Percentiles rank a stretch among this genome's conserved stretches.
Conservation (phyloP, 2,329 filamentous ascomycete species). For the Scedosporium apiospermum region DNA sequence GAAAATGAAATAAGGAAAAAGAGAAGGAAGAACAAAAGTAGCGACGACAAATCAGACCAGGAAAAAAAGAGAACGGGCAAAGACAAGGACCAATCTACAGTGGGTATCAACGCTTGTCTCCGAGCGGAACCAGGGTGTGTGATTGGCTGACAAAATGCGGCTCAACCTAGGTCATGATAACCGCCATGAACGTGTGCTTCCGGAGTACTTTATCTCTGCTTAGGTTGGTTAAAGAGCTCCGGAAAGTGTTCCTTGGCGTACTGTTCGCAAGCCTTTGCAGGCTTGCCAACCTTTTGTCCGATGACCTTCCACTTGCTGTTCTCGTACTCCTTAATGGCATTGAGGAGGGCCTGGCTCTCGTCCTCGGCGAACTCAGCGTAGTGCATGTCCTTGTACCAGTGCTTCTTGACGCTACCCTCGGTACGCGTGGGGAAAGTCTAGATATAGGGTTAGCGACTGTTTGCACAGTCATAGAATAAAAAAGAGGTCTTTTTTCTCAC, state of each 20-base stretch:
- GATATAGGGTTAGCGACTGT: not conserved
- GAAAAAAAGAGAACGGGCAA: not conserved
- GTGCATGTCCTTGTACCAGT: conserved; percentile 99
- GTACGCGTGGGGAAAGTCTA: conserved; percentile 88
- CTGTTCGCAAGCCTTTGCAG: conserved; percentile 74
- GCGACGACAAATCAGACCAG: not conserved
- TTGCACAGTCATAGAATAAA: not conserved
- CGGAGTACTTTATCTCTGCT: conserved; percentile 5
- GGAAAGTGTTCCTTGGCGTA: conserved; percentile 94
- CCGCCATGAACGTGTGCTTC: not conserved
- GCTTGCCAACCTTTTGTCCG: conserved; percentile 93
- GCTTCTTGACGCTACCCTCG: conserved; percentile 97
- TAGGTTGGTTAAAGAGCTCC: conserved; percentile 18
- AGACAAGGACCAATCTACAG: not conserved
- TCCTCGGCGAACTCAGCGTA: conserved; percentile 98
- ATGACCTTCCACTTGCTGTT: conserved; percentile 98
- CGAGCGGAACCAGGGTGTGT: not conserved
- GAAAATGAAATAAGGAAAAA: not conserved
- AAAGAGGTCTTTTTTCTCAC: conserved; percentile 54
- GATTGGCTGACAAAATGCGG: not conserved
- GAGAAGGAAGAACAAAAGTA: not conserved
- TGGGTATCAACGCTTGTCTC: conserved; percentile 4
- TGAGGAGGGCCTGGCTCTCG: conserved; percentile 75
- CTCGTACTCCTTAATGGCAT: conserved; percentile 97
- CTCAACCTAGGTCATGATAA: not conserved